phyloP scores from a whole-genome alignment of 306 rosid genomes.

The Cucumis hystrix region DNA sequence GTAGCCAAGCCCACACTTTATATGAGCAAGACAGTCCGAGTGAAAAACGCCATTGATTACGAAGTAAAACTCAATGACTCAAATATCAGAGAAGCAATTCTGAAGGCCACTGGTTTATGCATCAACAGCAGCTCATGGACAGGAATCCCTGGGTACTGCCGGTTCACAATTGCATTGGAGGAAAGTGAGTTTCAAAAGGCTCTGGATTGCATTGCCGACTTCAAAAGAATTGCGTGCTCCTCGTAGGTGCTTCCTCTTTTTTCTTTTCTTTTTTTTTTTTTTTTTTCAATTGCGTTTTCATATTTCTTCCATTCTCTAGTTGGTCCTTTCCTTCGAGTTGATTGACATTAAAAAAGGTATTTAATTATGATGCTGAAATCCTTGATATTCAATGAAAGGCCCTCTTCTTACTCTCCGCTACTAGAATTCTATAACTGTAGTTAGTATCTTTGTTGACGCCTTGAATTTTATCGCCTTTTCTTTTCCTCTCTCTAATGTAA shows the following conservation, averaged over 20 bases:
- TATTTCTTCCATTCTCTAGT: not conserved
- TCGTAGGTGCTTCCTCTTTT: slow-evolving; percentile 1
- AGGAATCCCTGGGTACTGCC: slow-evolving; percentile 88
- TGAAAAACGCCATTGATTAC: slow-evolving; percentile 18
- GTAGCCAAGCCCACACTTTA: slow-evolving; percentile 85
- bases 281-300: not conserved
- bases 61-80: slow-evolving; percentile 50
- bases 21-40: slow-evolving; percentile 42
- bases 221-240: slow-evolving; percentile 23
- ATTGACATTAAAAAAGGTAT: not conserved
- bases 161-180: slow-evolving; percentile 72
- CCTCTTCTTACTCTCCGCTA: not conserved
- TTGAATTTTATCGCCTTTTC: not conserved
- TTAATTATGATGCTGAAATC: not conserved
- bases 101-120: slow-evolving; percentile 72
- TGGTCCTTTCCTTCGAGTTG: not conserved
- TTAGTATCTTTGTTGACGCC: not conserved
- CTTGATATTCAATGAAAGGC: not conserved
- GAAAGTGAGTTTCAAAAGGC: slow-evolving; percentile 64
- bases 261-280: too few species aligned
- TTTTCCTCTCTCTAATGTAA: not conserved
- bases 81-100: slow-evolving; percentile 57
- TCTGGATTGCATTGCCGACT: slow-evolving; percentile 60
- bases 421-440: not conserved
- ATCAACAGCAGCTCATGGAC: slow-evolving; percentile 92